Conservation (phyloP, 2,329 filamentous ascomycete species). For the Tolypocladium pustulatum region DNA sequence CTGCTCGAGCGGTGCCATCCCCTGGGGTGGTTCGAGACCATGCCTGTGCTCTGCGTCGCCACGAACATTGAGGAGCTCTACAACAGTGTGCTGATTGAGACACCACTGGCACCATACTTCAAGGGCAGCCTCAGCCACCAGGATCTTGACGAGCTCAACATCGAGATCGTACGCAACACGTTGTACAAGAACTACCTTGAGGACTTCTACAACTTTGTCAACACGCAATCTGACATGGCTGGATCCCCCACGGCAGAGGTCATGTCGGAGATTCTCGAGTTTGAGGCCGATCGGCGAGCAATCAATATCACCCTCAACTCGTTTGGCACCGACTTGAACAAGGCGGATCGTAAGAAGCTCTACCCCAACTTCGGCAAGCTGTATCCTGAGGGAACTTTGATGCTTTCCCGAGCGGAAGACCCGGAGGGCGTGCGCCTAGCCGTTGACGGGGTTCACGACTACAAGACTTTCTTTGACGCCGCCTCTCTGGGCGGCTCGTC, state of each 20-base stretch:
- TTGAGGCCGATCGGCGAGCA: constrained; percentile 89
- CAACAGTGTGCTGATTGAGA: constrained; percentile 96
- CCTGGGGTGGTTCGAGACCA: constrained; percentile 96
- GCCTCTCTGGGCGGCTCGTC: constrained; percentile 65
- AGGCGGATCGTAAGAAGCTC: constrained; percentile 88
- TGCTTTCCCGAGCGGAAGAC: constrained; percentile 92
- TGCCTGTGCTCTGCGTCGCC: constrained; percentile 94
- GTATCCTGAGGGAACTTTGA: constrained; percentile 87
- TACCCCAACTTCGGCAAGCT: constrained; percentile 88
- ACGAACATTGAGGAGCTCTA: constrained; percentile 98
- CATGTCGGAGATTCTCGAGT: constrained; percentile 93
- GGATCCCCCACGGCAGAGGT: constrained; percentile 86
- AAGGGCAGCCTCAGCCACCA: constrained; percentile 94
- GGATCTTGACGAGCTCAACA: constrained; percentile 96
- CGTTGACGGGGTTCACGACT: constrained; percentile 86
- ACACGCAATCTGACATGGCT: constrained; percentile 73
- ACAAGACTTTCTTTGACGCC: constrained; percentile 92
- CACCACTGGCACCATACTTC: constrained; percentile 91
- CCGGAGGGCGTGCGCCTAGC: constrained; percentile 87
- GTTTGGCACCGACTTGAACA: constrained; percentile 90
- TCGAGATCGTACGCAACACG: constrained; percentile 97
- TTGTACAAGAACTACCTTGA: constrained; percentile 99
- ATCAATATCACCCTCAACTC: constrained; percentile 99
- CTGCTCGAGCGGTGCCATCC: constrained; percentile 93
- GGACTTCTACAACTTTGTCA: constrained; percentile 93